Evolutionary conservation across 1,284 basidiomycete species (phyloP).

Genomic region (Irpex lacteus): DNA sequence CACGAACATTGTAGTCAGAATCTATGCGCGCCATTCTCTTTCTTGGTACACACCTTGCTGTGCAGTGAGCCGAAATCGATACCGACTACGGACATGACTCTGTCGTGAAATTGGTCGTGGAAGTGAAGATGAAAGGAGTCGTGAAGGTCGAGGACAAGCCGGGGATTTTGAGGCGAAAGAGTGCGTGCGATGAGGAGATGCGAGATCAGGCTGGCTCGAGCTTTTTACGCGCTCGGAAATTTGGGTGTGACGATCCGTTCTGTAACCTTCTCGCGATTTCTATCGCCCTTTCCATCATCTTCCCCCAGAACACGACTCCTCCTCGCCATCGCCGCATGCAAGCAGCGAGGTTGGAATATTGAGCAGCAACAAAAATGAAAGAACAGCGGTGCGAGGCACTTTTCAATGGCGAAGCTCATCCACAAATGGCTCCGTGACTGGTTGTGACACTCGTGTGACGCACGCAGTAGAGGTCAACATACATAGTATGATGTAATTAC

Average conservation of each 20-base stretch:
- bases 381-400: neutral
- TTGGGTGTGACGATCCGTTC: conserved; percentile 23
- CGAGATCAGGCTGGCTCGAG: conserved; percentile 2
- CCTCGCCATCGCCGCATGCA: neutral
- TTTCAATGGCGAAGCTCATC: no score
- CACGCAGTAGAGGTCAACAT: neutral
- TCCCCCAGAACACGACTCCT: neutral
- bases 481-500: no score
- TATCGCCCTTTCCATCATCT: neutral
- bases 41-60: conserved; percentile 63
- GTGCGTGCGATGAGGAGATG: conserved; percentile 4
- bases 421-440: neutral
- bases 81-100: conserved; percentile 82
- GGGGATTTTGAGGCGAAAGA: conserved; percentile 11
- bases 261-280: conserved; percentile 4
- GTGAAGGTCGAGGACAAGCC: conserved; percentile 18
- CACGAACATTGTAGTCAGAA: conserved; percentile 17
- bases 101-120: conserved; percentile 9
- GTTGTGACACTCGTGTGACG: neutral
- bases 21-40: conserved; percentile 6
- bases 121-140: conserved; percentile 15
- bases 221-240: conserved; percentile 32
- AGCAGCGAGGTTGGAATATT: neutral
- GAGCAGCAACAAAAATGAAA: neutral
- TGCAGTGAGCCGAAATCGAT: conserved; percentile 88